A percentile compares a stretch with the other conserved stretches of the same genome.
Evolutionary conservation across 2,329 filamentous ascomycete genomes (phyloP).

Genomic region (Fusarium redolens): DNA sequence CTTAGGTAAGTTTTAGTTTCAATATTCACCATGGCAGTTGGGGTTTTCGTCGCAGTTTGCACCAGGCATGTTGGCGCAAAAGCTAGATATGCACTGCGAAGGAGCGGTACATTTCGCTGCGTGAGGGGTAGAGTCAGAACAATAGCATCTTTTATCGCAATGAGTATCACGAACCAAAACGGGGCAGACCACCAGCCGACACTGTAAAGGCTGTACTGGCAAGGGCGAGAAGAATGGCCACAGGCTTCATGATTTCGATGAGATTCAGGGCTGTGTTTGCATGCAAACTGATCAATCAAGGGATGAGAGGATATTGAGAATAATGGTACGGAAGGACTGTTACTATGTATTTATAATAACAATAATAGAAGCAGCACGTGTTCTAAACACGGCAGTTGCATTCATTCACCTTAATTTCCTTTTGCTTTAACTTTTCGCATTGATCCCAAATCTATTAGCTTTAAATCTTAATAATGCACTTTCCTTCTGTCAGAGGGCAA

Average conservation of each 20-base stretch:
- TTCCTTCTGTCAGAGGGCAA: no score
- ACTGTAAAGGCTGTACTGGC: neutral
- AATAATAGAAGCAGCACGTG: neutral
- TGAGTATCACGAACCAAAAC: neutral
- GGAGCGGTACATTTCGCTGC: neutral
- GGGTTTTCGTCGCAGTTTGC: no score
- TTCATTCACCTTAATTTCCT: neutral
- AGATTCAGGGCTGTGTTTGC: fast-evolving
- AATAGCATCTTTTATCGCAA: fast-evolving
- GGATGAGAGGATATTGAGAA: fast-evolving
- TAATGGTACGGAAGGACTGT: fast-evolving
- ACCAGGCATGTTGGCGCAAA: no score
- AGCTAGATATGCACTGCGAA: neutral
- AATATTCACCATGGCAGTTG: neutral
- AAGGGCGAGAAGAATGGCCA: neutral
- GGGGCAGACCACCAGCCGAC: neutral
- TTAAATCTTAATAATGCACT: neutral
- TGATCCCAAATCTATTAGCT: neutral
- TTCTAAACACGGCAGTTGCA: fast-evolving
- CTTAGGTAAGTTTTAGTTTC: fast-evolving
- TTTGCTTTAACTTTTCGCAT: neutral
- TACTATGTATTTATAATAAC: neutral
- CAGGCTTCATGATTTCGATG: neutral
- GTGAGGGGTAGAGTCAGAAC: neutral
- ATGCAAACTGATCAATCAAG: no score